phyloP scores from a whole-genome alignment of 2,329 filamentous ascomycete genomes.

The Aspergillus ochraceoroseus region DNA sequence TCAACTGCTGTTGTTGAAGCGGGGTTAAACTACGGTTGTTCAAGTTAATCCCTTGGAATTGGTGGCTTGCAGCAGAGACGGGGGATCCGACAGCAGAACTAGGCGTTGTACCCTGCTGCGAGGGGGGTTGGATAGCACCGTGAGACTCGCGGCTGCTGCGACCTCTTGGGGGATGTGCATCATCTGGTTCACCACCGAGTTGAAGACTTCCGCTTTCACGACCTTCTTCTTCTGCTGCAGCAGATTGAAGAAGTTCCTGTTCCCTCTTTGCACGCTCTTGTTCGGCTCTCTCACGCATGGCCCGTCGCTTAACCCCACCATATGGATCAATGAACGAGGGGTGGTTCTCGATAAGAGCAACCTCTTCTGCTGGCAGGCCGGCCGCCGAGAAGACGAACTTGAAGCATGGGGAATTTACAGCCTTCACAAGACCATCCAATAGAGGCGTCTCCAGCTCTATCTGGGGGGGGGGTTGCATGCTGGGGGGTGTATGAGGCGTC shows the following conservation, averaged over 20 bases:
- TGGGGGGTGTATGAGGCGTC: slow-evolving; percentile 20
- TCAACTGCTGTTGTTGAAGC: slow-evolving; percentile 69
- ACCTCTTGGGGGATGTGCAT: slow-evolving; percentile 53
- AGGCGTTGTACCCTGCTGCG: slow-evolving; percentile 57
- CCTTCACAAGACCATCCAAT: slow-evolving; percentile 44
- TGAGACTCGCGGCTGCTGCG: slow-evolving; percentile 56
- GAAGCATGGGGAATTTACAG: slow-evolving; percentile 49
- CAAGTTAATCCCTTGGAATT: slow-evolving; percentile 54
- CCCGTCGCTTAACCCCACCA: slow-evolving; percentile 75
- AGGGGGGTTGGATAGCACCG: slow-evolving; percentile 68
- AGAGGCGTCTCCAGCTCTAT: slow-evolving; percentile 28
- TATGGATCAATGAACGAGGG: slow-evolving; percentile 78
- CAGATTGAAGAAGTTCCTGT: slow-evolving; percentile 50
- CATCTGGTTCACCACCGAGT: slow-evolving; percentile 87
- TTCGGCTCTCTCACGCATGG: slow-evolving; percentile 66
- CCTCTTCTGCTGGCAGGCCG: slow-evolving; percentile 45
- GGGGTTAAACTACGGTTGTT: slow-evolving; percentile 72
- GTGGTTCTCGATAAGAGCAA: slow-evolving; percentile 52
- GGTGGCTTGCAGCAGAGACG: slow-evolving; percentile 38
- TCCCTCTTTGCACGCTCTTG: slow-evolving; percentile 55
- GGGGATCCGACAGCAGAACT: slow-evolving; percentile 43
- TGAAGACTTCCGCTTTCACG: slow-evolving; percentile 81
- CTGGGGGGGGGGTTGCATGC: slow-evolving; percentile 14
- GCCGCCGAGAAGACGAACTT: slow-evolving; percentile 51
- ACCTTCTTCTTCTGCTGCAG: slow-evolving; percentile 62